These are phyloP conservation scores for Gossypium trilobum DNA, from an alignment of 441 rosid species.

Conservation along the genomic window DNA sequence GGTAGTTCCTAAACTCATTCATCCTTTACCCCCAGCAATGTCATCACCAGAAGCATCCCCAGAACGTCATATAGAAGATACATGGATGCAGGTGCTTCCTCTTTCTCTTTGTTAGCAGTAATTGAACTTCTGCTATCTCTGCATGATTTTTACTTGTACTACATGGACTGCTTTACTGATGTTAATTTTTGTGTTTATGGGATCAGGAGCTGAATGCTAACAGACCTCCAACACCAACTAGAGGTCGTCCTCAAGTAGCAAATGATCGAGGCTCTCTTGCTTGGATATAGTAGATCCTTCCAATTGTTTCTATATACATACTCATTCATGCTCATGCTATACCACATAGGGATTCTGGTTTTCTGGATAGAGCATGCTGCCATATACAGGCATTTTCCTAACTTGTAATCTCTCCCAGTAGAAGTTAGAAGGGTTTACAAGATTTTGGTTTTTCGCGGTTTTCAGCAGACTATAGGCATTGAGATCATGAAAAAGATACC, in stretches of 20 bases:
- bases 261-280: constrained; percentile 85
- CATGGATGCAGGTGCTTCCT: constrained; percentile 90
- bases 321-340: constrained; percentile 26
- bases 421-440: constrained; percentile 23
- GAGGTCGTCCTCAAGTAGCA: constrained; percentile 86
- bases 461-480: constrained; percentile 22
- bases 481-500: constrained; percentile 20
- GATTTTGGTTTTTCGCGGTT: constrained; percentile 14
- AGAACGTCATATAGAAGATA: constrained; percentile 78
- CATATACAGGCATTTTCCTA: constrained; percentile 24
- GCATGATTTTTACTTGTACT: background rate
- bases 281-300: constrained; percentile 50
- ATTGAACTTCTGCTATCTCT: background rate
- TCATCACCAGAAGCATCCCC: constrained; percentile 79
- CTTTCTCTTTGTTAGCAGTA: background rate
- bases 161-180: background rate
- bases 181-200: constrained; percentile 13
- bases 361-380: constrained; percentile 41
- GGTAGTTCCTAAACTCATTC: constrained; percentile 92
- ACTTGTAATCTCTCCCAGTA: constrained; percentile 16
- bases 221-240: constrained; percentile 88
- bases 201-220: constrained; percentile 88
- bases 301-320: constrained; percentile 20
- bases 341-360: constrained; percentile 29
- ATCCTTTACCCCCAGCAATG: constrained; percentile 86